Percentiles rank a stretch among this genome's conserved stretches.
Conservation (phyloP, 73 alveolate species). For the Tetrahymena elliotti region DNA sequence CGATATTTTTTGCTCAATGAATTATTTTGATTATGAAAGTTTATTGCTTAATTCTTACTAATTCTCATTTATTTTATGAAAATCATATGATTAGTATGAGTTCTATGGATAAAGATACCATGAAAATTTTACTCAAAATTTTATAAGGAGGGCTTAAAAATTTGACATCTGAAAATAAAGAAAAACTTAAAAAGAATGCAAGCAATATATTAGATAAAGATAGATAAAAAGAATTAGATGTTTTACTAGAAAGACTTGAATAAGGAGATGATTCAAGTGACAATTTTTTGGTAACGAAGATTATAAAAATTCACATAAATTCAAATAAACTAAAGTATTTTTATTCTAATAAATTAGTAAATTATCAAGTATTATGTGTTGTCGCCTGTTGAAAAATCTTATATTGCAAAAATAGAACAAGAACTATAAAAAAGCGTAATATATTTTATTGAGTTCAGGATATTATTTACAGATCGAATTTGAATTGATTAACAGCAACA, state of each 20-base stretch:
- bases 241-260: not conserved
- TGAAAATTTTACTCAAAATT: constrained; percentile 14
- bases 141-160: constrained; percentile 28
- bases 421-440: constrained; percentile 32
- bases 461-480: too few relatives aligned
- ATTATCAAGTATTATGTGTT: constrained; percentile 29
- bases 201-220: constrained; percentile 26
- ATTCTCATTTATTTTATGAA: not conserved
- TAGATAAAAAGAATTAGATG: constrained; percentile 23
- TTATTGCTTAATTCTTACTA: not conserved
- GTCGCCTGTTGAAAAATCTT: constrained; percentile 34
- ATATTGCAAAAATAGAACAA: constrained; percentile 28
- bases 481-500: not conserved
- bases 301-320: too few relatives aligned
- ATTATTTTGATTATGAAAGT: not conserved
- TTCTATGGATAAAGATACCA: constrained; percentile 34
- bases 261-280: constrained; percentile 7
- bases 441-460: not conserved
- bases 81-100: constrained; percentile 8
- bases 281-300: not conserved
- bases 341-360: not conserved
- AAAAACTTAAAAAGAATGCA: constrained; percentile 10
- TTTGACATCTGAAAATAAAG: not conserved
- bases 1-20: not conserved
- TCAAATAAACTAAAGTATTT: too few relatives aligned